Base-by-base conservation (phyloP, 805 yeast species). In the Kodamaea laetipori region DNA sequence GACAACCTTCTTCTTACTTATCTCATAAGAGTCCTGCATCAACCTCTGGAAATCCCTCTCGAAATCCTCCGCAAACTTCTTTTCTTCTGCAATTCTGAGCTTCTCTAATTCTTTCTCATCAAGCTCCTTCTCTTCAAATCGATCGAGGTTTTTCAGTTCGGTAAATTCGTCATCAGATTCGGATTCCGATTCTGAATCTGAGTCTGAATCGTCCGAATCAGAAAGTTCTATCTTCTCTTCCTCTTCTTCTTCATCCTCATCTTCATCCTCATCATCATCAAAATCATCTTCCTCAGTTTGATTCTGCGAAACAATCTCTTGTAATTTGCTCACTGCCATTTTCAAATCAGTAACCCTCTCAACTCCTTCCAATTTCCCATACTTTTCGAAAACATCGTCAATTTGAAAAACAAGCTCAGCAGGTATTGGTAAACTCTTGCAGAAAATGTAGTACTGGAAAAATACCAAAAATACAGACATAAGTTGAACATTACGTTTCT, bases 361-460 rank as follows among this genome's bases (percentile, higher is more conserved):
- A 84, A 58, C 10, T 6, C 24, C 24, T 56, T 61, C 2, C 51
- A 63, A 58, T 2, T 61, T 51, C 0, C 47, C 41, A 16, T 53
- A 58, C 25, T 53, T 55, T 1, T 58, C 64, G 49, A 73, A 76
- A 25, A 74, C 64, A 24, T 70, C 76, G 16, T 62, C 56, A n/a
- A 86, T 51, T 37, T 70, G 71, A 50, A 81, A 81, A 33, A 76
- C 76, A 2, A 78, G 63, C 36, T 84, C 94, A 48, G 73, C 67
- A 0, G 95, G 89, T 11, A 86, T 42, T 1, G 88, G 86, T 37
- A 63, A 71, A 2, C 61, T 60, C 54, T 89, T 89, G 24, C 83
- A 75, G 58, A 73, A 76, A 4, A 78, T 60, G 56, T 86, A 89
- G 58, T 80, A 89, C 54, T 89, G 94, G 47, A 88, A 81, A 50